Percentiles rank a stretch among this genome's conserved stretches.
Evolutionary conservation across 163 green algal genomes (phyloP).

Genomic region (Coccomyxa subellipsoidea): DNA sequence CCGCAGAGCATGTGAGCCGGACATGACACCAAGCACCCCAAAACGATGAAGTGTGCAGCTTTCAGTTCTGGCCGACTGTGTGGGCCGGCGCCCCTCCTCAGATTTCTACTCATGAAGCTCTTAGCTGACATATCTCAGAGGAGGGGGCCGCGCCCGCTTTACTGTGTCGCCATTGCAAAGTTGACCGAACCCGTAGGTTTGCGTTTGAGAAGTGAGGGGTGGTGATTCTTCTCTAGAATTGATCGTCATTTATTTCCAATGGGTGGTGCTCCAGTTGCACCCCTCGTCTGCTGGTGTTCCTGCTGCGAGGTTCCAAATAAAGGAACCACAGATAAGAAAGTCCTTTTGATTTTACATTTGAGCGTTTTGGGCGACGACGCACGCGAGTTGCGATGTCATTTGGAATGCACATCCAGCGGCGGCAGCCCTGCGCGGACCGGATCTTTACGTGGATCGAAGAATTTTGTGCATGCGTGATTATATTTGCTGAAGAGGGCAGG

Average conservation of each 20-base stretch:
- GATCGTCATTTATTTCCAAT: not conserved
- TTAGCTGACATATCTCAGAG: not conserved
- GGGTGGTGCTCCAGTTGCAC: not conserved
- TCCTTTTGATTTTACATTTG: not conserved
- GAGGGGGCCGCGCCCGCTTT: not conserved
- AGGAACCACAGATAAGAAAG: not conserved
- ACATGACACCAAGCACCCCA: not conserved
- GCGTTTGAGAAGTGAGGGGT: not conserved
- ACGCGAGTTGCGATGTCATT: not conserved
- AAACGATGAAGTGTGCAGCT: not conserved
- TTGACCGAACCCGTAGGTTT: not conserved
- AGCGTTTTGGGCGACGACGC: not conserved
- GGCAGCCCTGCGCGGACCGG: not conserved
- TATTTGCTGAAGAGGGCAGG: not conserved
- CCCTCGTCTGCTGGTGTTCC: not conserved
- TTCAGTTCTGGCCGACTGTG: not conserved
- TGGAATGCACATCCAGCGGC: not conserved
- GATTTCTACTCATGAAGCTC: not conserved
- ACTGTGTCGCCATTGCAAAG: not conserved
- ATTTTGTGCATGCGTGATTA: not conserved
- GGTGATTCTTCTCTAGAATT: not conserved
- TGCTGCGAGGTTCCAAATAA: not conserved
- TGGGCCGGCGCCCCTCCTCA: not conserved
- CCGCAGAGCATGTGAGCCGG: not conserved
- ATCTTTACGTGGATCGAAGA: not conserved